Base-by-base conservation (phyloP, 2,329 filamentous ascomycete genomes). In the Fusarium cicatricum region DNA sequence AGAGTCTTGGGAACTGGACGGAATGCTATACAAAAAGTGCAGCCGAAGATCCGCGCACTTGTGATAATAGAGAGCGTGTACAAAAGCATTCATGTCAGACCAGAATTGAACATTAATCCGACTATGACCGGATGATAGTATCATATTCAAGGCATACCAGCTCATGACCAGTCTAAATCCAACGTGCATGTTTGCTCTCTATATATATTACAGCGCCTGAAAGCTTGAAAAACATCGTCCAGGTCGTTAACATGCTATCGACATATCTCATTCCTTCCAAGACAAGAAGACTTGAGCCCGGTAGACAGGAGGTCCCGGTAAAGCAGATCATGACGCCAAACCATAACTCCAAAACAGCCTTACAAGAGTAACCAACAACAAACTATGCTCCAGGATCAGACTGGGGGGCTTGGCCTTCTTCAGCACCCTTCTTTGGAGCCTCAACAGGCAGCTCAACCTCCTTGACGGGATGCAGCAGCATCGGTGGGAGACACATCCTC, bases 381-480 rank as follows among this genome's bases (percentile, higher is more conserved):
- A 2, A 26, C 44, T 60, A 76, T 11, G 74, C 73, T 12, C 65
- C 72, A 0, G 83, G 82, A 64, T 86, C 79, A 72, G 86, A 80
- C 40, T 70, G 70, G 2, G 67, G 60, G 23, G 66, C 56, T 28
- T 64, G 55, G 10, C 40, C 72, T 7, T 77, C 78, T 6, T 62
- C 65, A 38, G 78, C 77, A 3, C 78, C 76, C 4, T 79, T 80
- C 2, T 81, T 76, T 36, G 82, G 78, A 21, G 82, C 82, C 72
- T 84, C 88, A 2, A 90, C 85, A 8, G 86, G 83, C 44, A 89
- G 67, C 52, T 89, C 85, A 5, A 93, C 83, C 47, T 85, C 83
- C 79, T 97, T 97, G 47, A 97, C 84, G 0, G 93, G 93, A 81
- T 97, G 93, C 61, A 97, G 76, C 58, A 97, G 76, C 88, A 97